Conservation (phyloP, 192 early-diverging fungal genomes). For the Thamnidium elegans region DNA sequence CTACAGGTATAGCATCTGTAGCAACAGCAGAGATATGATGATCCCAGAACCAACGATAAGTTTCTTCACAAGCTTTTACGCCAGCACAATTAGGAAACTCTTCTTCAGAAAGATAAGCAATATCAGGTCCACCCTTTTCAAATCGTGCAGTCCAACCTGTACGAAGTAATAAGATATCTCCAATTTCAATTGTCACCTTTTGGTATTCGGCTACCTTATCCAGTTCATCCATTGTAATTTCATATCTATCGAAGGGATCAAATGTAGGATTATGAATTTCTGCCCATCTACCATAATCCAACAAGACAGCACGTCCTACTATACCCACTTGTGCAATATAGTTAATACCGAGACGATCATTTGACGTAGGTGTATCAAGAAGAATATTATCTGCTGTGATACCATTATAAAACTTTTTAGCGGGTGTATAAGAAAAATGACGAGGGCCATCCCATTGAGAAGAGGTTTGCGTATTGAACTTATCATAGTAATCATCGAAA, state of each 20-base stretch:
- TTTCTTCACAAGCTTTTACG: conserved; percentile 28
- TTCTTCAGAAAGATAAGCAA: background rate
- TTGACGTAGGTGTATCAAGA: background rate
- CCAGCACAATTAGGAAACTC: conserved; percentile 7
- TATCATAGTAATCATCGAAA: conserved; percentile 28
- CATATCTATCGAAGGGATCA: conserved; percentile 19
- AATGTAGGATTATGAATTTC: conserved; percentile 7
- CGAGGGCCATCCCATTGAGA: conserved; percentile 35
- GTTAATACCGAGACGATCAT: conserved; percentile 25
- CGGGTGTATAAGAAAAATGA: conserved; percentile 13
- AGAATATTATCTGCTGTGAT: background rate
- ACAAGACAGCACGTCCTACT: conserved; percentile 21
- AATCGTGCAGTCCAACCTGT: conserved; percentile 25
- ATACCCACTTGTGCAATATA: conserved; percentile 31
- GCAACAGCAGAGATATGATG: conserved; percentile 28
- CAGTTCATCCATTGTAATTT: conserved; percentile 20
- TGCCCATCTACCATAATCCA: conserved; percentile 30
- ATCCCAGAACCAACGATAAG: conserved; percentile 27
- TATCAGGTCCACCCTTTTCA: background rate
- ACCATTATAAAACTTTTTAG: conserved; percentile 24
- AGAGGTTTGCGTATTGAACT: conserved; percentile 31
- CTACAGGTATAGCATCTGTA: conserved; percentile 19
- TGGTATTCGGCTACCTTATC: conserved; percentile 17
- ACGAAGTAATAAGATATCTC: conserved; percentile 28
- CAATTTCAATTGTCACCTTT: conserved; percentile 20